Base-by-base conservation (phyloP, 768 basidiomycete genomes). In the Hygrophoropsis aurantiaca region DNA sequence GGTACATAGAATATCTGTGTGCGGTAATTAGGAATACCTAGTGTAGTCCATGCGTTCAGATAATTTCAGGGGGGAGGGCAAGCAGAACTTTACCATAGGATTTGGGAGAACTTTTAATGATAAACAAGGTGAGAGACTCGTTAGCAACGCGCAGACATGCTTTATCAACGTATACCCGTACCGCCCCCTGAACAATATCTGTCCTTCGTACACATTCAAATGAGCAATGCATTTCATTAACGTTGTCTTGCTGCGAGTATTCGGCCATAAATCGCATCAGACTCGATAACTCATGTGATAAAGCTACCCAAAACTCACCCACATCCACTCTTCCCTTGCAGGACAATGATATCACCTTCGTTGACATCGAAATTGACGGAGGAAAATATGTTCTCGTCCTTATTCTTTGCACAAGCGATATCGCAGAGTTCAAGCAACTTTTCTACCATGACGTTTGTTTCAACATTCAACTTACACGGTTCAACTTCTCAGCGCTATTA, bases 151-250 rank as follows among this genome's bases (percentile, higher is more conserved):
- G 13, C 27, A 13, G 6, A 6, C 27, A 7, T 6, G 7, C 27
- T 30, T 30, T 6, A 30, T 13, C 6, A 30, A 13, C 20, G 39
- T 33, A 13, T 30, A 6, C 25, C 70, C 79, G 56, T 53, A 87
- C 90, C 77, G 80, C 65, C 86, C 90, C 58, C 74, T 70, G 58
- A 84, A 84, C 11, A 78, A 52, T 23, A 90, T 73, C 37, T 79
- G 71, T 2, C 92, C 85, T 7, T 74, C 68, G 58, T 90, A 88
- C 5, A 87, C 62, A 47, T 81, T 81, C 26, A 94, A 71, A 66
- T 94, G 86, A 23, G 90, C 82, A 19, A 94, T 73, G 57, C 88
- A 92, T 65, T 93, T 94, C 37, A 94, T 64, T 42, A 95, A 67
- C 0, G 91, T 92, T 1, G 84, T 82, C 62, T 87, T 87, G 42